Evolutionary conservation across 1,139 yeast species (phyloP).

Genomic region (Hansenula lynferdii): DNA sequence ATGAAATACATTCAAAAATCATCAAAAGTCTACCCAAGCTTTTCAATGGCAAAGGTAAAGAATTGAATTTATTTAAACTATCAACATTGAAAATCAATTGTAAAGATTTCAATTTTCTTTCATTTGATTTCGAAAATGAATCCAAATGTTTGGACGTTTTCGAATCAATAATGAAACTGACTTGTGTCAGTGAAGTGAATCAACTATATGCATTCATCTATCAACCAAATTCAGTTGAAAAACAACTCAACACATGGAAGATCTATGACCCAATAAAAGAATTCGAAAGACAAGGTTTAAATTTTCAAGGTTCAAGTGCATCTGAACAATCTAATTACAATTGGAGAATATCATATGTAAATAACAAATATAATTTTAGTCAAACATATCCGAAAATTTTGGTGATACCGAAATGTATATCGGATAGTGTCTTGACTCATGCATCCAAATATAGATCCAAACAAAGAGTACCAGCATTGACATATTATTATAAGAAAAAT

Average conservation of each 20-base stretch:
- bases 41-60: conserved; percentile 24
- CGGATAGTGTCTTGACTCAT: conserved; percentile 78
- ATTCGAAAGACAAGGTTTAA: conserved; percentile 59
- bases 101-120: conserved; percentile 81
- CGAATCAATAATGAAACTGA: conserved; percentile 62
- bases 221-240: conserved; percentile 54
- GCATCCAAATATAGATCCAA: conserved; percentile 87
- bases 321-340: conserved; percentile 14
- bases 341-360: conserved; percentile 73
- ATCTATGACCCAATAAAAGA: conserved; percentile 61
- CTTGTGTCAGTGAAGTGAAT: conserved; percentile 50
- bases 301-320: conserved; percentile 15
- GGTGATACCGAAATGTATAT: conserved; percentile 67
- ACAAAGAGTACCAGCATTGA: conserved; percentile 74
- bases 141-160: conserved; percentile 64
- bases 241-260: conserved; percentile 61
- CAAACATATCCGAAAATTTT: conserved; percentile 68
- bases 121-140: conserved; percentile 67
- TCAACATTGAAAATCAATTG: conserved; percentile 63
- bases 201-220: conserved; percentile 69
- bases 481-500: conserved; percentile 69
- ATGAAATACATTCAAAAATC: conserved; percentile 5
- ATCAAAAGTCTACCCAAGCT: conserved; percentile 20
- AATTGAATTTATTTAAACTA: conserved; percentile 41
- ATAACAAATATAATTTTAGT: conserved; percentile 62